Percentiles rank a stretch among this genome's conserved stretches.
phyloP scores from a whole-genome alignment of 768 basidiomycete genomes.

The Trametopsis cervina region DNA sequence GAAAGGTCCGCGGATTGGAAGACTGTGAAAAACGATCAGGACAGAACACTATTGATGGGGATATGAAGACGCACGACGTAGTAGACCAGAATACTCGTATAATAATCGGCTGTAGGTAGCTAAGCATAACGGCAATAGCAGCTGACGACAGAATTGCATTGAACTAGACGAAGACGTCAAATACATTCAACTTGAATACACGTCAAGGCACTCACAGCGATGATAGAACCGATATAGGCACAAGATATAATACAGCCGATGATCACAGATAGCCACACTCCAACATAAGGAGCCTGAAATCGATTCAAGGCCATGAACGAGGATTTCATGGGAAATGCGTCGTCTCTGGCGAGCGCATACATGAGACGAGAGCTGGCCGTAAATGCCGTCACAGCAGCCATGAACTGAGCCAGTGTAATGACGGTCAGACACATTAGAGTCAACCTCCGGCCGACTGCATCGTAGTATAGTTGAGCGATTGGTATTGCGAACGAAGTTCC shows the following conservation, averaged over 20 bases:
- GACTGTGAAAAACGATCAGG: constrained; percentile 23
- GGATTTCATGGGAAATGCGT: constrained; percentile 41
- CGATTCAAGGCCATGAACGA: constrained; percentile 45
- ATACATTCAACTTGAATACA: background rate
- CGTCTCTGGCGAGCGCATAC: constrained; percentile 50
- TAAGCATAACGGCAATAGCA: constrained; percentile 51
- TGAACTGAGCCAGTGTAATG: constrained; percentile 42
- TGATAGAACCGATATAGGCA: constrained; percentile 49
- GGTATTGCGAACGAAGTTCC: constrained; percentile 48
- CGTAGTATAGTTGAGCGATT: constrained; percentile 51
- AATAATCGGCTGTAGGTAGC: constrained; percentile 50
- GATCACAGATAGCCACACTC: constrained; percentile 48
- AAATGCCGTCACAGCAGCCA: constrained; percentile 51
- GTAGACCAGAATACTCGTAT: constrained; percentile 53
- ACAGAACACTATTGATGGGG: background rate
- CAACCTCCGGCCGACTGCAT: constrained; percentile 41
- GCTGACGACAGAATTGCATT: constrained; percentile 51
- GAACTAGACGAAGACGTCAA: constrained; percentile 27
- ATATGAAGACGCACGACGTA: constrained; percentile 28
- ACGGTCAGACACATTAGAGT: constrained; percentile 46
- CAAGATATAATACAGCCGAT: constrained; percentile 49
- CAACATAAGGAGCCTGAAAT: constrained; percentile 47
- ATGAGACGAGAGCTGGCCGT: constrained; percentile 51
- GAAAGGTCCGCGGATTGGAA: constrained; percentile 43
- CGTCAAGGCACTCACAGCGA: constrained; percentile 35